A percentile compares a stretch with the other conserved stretches of the same genome.
These are phyloP conservation scores for Phytophthora gonapodyides DNA, from an alignment of 352 stramenopile species.

Conservation along the genomic window DNA sequence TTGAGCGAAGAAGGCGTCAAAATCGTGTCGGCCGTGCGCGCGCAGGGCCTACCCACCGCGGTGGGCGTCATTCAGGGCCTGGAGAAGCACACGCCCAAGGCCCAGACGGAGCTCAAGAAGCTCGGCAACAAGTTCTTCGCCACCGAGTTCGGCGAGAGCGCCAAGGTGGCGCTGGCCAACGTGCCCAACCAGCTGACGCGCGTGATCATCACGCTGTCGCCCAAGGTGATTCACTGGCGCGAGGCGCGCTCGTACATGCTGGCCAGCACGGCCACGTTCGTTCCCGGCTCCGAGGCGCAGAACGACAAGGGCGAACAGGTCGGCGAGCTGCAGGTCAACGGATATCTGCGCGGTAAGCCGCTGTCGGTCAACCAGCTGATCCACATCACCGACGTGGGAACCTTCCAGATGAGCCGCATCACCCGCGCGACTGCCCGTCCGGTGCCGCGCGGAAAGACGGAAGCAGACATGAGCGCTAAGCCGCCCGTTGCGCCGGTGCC, in stretches of 20 bases:
- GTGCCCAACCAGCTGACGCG: constrained; percentile 82
- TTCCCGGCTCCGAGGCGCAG: constrained; percentile 44
- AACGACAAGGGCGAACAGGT: constrained; percentile 55
- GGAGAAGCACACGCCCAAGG: constrained; percentile 70
- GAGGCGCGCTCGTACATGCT: constrained; percentile 89
- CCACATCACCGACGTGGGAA: constrained; percentile 97
- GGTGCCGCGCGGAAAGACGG: constrained; percentile 44
- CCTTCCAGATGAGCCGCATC: constrained; percentile 90
- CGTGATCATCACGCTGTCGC: constrained; percentile 78
- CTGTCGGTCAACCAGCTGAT: constrained; percentile 96
- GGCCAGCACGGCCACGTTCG: constrained; percentile 64
- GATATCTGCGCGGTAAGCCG: constrained; percentile 95
- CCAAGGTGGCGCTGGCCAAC: constrained; percentile 82
- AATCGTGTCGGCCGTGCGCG: constrained; percentile 92
- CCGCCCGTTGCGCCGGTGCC: constrained; percentile 20
- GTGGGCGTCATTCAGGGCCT: constrained; percentile 88
- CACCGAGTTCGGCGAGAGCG: constrained; percentile 85
- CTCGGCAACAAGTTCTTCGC: constrained; percentile 89
- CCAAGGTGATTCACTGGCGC: constrained; percentile 89
- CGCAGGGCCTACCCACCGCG: constrained; percentile 90
- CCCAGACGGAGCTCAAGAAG: constrained; percentile 81
- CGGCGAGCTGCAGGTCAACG: constrained; percentile 88
- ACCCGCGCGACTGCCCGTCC: constrained; percentile 52
- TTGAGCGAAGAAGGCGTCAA: constrained; percentile 87
- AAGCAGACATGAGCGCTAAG: constrained; percentile 34